phyloP scores from a whole-genome alignment of 768 basidiomycete genomes.

The Mycena latifolia region DNA sequence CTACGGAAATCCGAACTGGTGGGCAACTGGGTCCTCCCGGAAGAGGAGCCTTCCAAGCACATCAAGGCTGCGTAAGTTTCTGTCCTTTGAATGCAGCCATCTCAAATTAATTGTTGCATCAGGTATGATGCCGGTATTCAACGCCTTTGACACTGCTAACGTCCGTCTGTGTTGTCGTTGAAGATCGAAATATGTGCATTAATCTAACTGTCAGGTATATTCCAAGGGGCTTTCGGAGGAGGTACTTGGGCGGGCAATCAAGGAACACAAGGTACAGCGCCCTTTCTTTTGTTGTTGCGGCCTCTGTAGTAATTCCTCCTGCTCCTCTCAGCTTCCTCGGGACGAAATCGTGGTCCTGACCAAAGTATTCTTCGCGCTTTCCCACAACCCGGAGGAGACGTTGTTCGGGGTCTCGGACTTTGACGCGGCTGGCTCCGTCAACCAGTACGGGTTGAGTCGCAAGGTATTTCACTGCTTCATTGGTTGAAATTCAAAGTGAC shows the following conservation, averaged over 20 bases:
- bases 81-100: neutral
- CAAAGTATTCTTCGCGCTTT: slow-evolving; percentile 55
- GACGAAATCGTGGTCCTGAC: slow-evolving; percentile 55
- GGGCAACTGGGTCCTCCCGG: slow-evolving; percentile 18
- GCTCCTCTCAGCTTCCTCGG: slow-evolving; percentile 44
- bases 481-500: too few relatives aligned
- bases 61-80: slow-evolving; percentile 38
- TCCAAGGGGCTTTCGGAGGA: slow-evolving; percentile 50
- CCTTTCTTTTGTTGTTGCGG: too few relatives aligned
- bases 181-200: neutral
- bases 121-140: slow-evolving; percentile 48
- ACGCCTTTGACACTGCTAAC: slow-evolving; percentile 51
- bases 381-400: slow-evolving; percentile 34
- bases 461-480: slow-evolving; percentile 44
- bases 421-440: slow-evolving; percentile 46
- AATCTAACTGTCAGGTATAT: slow-evolving; percentile 4
- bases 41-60: slow-evolving; percentile 24
- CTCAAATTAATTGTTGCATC: neutral
- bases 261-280: slow-evolving; percentile 34
- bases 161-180: slow-evolving; percentile 37
- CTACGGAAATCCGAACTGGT: slow-evolving; percentile 16
- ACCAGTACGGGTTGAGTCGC: slow-evolving; percentile 43
- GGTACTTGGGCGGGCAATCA: slow-evolving; percentile 55
- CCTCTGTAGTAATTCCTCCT: too few relatives aligned
- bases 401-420: neutral